Evolutionary conservation across 2,329 filamentous ascomycete species (phyloP).

Genomic region (Fusarium sp.): DNA sequence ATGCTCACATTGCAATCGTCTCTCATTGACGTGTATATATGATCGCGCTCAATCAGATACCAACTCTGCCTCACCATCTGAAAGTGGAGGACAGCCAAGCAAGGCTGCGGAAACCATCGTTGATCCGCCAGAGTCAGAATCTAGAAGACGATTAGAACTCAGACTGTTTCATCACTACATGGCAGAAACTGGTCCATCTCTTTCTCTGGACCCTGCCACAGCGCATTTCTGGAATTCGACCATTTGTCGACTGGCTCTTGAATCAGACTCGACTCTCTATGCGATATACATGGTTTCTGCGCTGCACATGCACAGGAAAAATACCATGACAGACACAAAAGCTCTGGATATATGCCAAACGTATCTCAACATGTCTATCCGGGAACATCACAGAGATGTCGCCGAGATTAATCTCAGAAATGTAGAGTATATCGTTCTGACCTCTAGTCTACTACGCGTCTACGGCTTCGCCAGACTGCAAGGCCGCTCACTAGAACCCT

Average conservation of each 20-base stretch:
- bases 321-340: background rate
- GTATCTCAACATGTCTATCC: constrained; percentile 8
- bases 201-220: background rate
- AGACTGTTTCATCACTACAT: constrained; percentile 7
- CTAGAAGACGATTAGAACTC: background rate
- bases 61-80: background rate
- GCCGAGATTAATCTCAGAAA: background rate
- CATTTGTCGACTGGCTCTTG: background rate
- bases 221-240: background rate
- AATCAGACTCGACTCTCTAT: constrained; percentile 3
- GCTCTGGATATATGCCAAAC: background rate
- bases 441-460: constrained; percentile 3
- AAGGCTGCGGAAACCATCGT: background rate
- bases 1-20: constrained; percentile 3
- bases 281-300: constrained; percentile 6
- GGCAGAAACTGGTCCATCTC: constrained; percentile 2
- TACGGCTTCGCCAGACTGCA: constrained; percentile 1
- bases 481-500: background rate
- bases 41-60: background rate
- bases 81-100: background rate
- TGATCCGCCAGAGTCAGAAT: constrained; percentile 1
- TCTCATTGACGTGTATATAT: background rate
- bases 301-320: background rate
- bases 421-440: background rate
- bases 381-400: constrained; percentile 4